phyloP scores from a whole-genome alignment of 768 basidiomycete species.

The Leccinum aurantiacum region DNA sequence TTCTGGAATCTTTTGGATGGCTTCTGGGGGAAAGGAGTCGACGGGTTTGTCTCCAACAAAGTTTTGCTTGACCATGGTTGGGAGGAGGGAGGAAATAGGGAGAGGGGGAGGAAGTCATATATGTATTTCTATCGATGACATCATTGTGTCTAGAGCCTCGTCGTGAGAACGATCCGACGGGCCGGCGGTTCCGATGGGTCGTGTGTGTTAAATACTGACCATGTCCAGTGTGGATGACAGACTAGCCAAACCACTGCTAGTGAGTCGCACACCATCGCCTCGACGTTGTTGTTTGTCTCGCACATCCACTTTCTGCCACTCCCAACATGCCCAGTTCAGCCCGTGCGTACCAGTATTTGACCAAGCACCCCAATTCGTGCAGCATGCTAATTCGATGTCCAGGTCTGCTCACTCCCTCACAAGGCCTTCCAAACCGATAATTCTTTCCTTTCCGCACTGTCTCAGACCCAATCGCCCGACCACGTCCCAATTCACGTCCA shows the following conservation, averaged over 20 bases:
- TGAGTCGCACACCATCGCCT: neutral
- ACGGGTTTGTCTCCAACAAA: conserved; percentile 32
- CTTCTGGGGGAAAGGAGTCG: conserved; percentile 21
- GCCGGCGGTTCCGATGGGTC: too few relatives aligned
- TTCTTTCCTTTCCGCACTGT: neutral
- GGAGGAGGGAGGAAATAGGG: neutral
- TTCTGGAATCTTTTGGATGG: conserved; percentile 22
- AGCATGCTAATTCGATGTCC: conserved; percentile 1
- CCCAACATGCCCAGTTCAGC: neutral
- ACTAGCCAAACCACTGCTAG: neutral
- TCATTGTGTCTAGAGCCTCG: conserved; percentile 1
- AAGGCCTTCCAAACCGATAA: neutral
- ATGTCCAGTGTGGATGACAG: neutral
- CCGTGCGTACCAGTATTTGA: conserved; percentile 5
- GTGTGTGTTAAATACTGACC: neutral
- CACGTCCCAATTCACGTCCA: neutral
- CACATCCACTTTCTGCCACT: neutral
- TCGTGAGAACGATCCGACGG: too few relatives aligned
- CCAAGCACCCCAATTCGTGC: neutral
- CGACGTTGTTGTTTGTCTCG: neutral
- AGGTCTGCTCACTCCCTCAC: conserved; percentile 4
- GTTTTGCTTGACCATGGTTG: conserved; percentile 20
- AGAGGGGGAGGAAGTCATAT: too few relatives aligned
- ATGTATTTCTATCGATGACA: conserved; percentile 3
- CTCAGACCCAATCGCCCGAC: neutral